Evolutionary conservation across 2,329 filamentous ascomycete genomes (phyloP), one percentile per base, ranked within the genome.

Genomic region (Exophiala dermatitidis): DNA sequence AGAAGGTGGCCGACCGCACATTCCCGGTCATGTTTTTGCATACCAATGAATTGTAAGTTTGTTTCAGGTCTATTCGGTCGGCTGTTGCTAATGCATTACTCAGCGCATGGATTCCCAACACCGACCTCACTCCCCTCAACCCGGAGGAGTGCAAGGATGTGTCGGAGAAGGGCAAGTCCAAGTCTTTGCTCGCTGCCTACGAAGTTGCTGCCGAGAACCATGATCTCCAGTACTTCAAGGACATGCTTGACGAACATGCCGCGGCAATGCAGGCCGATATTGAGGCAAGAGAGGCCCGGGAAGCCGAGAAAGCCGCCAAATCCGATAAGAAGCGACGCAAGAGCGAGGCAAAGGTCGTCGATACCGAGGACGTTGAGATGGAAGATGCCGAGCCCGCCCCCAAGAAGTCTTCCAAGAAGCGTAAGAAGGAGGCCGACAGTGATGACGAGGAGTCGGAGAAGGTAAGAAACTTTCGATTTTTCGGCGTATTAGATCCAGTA

Each of bases 21-120:
- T 97, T 90, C 68, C 88, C 91, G 3, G 84, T 97, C 66, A 96
- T 97, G 91, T 97, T 95, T 69, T 75, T 97, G 47, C 78, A 82
- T 60, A 95, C 90, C 36, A 96, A 97, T 66, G 91, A 97, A 77
- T 97, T 98, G 93, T 98, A 74, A 82, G 91, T 82, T 30, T 41
- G 37, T 37, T 36, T 10, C 19, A 19, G 19, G 19, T 19, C 19
- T 19, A 19, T 19, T 19, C 19, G 19, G 19, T 6, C n/a, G 30
- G 4, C 19, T 12, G 31, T 19, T 52, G 47, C 63, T 66, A 43
- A 66, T 51, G 26, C 8, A 48, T 34, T 19, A 19, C 19, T 53
- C 63, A 98, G 93, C 72, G 87, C 88, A 36, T 98, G 91, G 91
- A 88, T 91, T 60, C 80, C 84, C 57, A 96, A 97, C 70, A 86